A percentile compares a stretch with the other conserved stretches of the same genome.
Evolutionary conservation across 805 yeast species (phyloP).

Genomic region (Candida glaebosa): DNA sequence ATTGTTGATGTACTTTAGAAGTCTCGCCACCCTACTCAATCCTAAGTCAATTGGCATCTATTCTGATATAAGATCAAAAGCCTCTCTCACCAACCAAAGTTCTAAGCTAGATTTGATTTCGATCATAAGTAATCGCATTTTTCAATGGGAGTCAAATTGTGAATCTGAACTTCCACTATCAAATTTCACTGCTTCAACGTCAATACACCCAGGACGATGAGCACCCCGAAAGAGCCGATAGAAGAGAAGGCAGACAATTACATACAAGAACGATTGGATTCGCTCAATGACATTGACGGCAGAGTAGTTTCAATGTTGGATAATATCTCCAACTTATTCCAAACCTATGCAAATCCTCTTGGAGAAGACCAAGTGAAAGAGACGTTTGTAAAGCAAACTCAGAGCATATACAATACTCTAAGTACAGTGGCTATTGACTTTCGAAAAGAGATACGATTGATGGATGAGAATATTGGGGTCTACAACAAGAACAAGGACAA

Average conservation of each 20-base stretch:
- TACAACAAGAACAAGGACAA: constrained; percentile 40
- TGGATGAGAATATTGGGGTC: constrained; percentile 58
- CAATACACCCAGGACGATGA: no score
- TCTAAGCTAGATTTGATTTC: no score
- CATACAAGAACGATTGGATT: constrained; percentile 49
- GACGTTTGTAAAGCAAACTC: constrained; percentile 42
- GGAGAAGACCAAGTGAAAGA: constrained; percentile 27
- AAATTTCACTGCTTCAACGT: no score
- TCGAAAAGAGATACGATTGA: constrained; percentile 60
- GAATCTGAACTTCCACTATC: no score
- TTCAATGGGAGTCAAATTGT: neutral
- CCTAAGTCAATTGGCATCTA: constrained; percentile 40
- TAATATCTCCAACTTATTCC: constrained; percentile 44
- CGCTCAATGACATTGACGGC: constrained; percentile 50
- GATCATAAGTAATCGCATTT: neutral
- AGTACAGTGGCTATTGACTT: constrained; percentile 57
- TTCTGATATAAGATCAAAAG: no score
- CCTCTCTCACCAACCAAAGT: neutral
- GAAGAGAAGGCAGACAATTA: constrained; percentile 23
- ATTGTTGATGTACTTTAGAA: constrained; percentile 49
- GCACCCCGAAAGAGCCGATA: constrained; percentile 1
- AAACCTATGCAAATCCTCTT: constrained; percentile 30
- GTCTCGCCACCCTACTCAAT: constrained; percentile 27
- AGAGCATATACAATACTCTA: constrained; percentile 49
- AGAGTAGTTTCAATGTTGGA: constrained; percentile 50